These are phyloP conservation scores for Mrakia frigida DNA, from an alignment of 768 basidiomycete species.

Conservation along the genomic window DNA sequence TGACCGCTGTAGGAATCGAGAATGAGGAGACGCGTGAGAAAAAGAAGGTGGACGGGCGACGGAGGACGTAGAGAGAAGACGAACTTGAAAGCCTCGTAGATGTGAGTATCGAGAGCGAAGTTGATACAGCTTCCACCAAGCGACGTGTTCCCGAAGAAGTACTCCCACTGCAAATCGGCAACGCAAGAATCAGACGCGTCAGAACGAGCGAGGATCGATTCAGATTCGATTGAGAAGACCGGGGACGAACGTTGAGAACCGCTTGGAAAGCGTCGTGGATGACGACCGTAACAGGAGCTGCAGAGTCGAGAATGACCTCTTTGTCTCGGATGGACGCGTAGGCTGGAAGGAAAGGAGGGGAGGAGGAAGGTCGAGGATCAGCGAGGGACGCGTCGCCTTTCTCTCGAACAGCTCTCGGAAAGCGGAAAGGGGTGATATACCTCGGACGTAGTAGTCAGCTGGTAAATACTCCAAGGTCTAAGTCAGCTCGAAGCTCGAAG, in stretches of 20 bases:
- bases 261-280: slow-evolving; percentile 30
- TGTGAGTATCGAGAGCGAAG: slow-evolving; percentile 22
- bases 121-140: slow-evolving; percentile 17
- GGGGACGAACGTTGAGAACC: slow-evolving; percentile 11
- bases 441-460: slow-evolving; percentile 20
- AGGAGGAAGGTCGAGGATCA: neutral
- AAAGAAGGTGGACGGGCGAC: too few species aligned
- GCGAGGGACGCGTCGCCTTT: neutral
- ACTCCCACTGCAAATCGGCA: slow-evolving; percentile 13
- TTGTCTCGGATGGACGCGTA: slow-evolving; percentile 21
- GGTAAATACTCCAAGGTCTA: too few species aligned
- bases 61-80: too few species aligned
- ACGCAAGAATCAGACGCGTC: neutral
- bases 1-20: neutral
- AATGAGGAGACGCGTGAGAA: too few species aligned
- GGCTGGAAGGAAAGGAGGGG: neutral
- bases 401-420: too few species aligned
- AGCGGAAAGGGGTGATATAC: neutral
- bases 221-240: neutral
- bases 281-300: slow-evolving; percentile 1
- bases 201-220: neutral
- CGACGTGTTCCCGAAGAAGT: slow-evolving; percentile 20
- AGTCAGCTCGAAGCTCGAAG: too few species aligned
- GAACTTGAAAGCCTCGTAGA: slow-evolving; percentile 22
- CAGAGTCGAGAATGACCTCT: slow-evolving; percentile 9